Evolutionary conservation across 331 rosid genomes (phyloP).

Genomic region (Prunus yedoensis): DNA sequence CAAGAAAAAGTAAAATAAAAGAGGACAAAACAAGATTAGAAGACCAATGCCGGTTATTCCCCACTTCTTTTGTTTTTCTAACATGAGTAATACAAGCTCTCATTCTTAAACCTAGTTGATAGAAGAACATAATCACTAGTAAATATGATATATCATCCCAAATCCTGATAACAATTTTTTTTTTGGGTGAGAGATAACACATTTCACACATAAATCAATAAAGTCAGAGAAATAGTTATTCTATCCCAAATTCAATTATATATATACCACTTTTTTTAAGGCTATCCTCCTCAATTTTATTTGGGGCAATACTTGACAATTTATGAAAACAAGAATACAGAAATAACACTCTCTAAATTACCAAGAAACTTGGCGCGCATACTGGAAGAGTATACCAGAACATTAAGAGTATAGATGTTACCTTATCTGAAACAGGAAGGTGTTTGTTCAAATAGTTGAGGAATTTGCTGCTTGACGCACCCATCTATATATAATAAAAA

Average conservation of each 20-base stretch:
- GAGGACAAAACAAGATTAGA: background rate
- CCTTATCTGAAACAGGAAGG: slow-evolving; percentile 94
- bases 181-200: background rate
- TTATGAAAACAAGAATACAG: background rate
- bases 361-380: background rate
- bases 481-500: slow-evolving; percentile 52
- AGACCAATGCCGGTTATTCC: background rate
- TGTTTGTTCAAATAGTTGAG: slow-evolving; percentile 74
- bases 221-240: background rate
- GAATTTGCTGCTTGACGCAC: slow-evolving; percentile 93
- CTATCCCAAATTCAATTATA: background rate
- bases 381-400: no score
- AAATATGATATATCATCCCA: background rate
- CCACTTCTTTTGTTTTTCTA: background rate
- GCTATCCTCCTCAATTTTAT: background rate
- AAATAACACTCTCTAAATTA: background rate
- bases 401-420: slow-evolving; percentile 38
- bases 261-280: background rate
- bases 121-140: background rate
- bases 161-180: no score
- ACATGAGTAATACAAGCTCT: background rate
- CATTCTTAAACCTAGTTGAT: background rate
- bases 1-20: background rate
- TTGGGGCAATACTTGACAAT: background rate
- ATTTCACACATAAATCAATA: background rate